Evolutionary conservation across 1,139 yeast species (phyloP), one percentile per base, ranked within the genome.

Genomic region (Yamadazyma jaroonii): DNA sequence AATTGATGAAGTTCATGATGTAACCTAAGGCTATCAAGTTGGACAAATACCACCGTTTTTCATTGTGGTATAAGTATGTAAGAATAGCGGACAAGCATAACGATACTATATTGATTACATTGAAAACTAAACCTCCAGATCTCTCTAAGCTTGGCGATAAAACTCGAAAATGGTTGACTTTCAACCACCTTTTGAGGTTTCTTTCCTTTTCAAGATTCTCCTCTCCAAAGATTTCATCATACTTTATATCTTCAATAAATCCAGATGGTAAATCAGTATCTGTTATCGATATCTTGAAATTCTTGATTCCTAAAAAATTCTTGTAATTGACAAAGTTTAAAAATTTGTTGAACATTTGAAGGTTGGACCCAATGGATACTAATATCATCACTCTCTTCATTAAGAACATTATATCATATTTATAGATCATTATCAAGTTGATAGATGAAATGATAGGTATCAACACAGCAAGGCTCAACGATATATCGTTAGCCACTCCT

Each of bases 11-110:
- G 41, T 51, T 58, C 3, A 73, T 50, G 1, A 73, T 68, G 29
- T 67, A 54, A 11, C 57, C 59, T 6, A 61, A 39, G 1, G 69
- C 71, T 8, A 66, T 44, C 0, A 63, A 34, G 46, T 76, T 69
- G 33, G 53, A 48, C 7, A 58, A 42, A 6, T 61, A 32, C 68
- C 68, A 62, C 40, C 58, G 59, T 2, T 44, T 23, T 40, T 30
- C 33, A 14, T 33, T 17, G 32, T 52, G 52, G 38, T 57, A 66
- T 1, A 51, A 32, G 9, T 43, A 45, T n/a, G 27, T n/a, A 7
- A 25, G 4, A 10, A 4, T 8, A 10, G 13, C 4, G 6, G 27
- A 25, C 4, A 25, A 5, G 4, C 4, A 4, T 12, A 25, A 10
- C 6, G 27, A 25, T 25, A 7, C 12, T 10, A 25, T 12, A 12